A percentile compares a stretch with the other conserved stretches of the same genome.
Evolutionary conservation across 345 rosid species (phyloP).

Genomic region (Murraya paniculata): DNA sequence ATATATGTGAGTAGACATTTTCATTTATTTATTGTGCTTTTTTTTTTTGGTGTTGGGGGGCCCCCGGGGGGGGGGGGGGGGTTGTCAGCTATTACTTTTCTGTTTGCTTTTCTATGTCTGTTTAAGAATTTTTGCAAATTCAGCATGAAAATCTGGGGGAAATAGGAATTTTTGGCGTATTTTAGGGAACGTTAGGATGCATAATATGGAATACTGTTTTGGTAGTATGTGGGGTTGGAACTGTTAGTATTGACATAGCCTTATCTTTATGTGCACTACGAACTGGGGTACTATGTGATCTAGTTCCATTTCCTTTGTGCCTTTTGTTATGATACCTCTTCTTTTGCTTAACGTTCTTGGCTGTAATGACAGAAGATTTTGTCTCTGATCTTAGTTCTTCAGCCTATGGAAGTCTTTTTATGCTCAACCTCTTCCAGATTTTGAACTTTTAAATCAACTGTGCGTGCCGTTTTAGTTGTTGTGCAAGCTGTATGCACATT

Average conservation of each 20-base stretch:
- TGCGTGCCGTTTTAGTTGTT: neutral
- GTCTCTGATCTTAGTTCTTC: neutral
- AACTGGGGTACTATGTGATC: neutral
- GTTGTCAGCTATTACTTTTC: neutral
- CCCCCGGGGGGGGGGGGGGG: too few species aligned
- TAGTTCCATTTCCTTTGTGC: neutral
- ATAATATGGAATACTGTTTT: neutral
- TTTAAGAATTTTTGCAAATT: neutral
- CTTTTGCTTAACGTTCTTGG: neutral
- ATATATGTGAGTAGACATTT: constrained; percentile 37
- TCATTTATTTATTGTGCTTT: neutral
- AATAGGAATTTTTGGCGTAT: neutral
- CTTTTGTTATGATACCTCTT: neutral
- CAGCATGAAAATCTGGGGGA: neutral
- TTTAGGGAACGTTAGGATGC: constrained; percentile 1
- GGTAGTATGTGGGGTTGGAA: neutral
- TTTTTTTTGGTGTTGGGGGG: neutral
- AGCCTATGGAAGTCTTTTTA: neutral
- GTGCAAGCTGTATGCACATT: neutral
- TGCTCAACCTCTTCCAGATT: neutral
- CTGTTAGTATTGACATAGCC: neutral
- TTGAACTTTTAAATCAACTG: neutral
- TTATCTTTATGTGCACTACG: neutral
- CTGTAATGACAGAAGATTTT: neutral
- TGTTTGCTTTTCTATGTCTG: neutral